A percentile compares a stretch with the other conserved stretches of the same genome.
Evolutionary conservation across 768 basidiomycete species (phyloP).

Genomic region (Collybia sordida): DNA sequence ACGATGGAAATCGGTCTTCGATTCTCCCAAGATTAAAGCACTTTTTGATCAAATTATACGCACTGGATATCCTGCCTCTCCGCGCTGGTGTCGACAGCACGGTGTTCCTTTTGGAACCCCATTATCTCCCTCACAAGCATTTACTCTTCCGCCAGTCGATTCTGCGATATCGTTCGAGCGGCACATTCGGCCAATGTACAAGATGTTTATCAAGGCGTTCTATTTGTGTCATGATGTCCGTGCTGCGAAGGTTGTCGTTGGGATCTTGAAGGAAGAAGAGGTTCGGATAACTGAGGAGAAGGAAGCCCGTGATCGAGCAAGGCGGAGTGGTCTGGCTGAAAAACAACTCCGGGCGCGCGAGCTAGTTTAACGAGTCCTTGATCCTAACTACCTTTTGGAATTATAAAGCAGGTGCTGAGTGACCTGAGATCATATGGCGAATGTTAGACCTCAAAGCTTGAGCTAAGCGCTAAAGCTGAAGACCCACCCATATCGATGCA

Average conservation of each 20-base stretch:
- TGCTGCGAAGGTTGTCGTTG: constrained; percentile 53
- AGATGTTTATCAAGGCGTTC: constrained; percentile 70
- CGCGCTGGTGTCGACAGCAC: constrained; percentile 22
- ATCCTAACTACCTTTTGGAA: no score
- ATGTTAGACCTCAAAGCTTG: no score
- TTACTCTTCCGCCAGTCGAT: constrained; percentile 37
- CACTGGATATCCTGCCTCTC: constrained; percentile 54
- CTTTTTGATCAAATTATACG: constrained; percentile 68
- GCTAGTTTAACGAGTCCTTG: no score
- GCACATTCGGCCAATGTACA: constrained; percentile 70
- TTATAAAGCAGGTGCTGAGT: no score
- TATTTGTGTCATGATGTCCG: constrained; percentile 50
- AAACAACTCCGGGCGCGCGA: constrained; percentile 8
- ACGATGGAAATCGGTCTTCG: constrained; percentile 45
- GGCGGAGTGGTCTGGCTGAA: constrained; percentile 30
- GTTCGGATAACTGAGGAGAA: constrained; percentile 22
- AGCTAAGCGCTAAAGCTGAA: no score
- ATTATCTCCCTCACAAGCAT: constrained; percentile 8
- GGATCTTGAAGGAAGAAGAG: constrained; percentile 52
- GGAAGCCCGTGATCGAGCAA: constrained; percentile 29
- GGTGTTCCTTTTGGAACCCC: constrained; percentile 48
- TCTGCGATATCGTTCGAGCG: constrained; percentile 49
- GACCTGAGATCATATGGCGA: no score
- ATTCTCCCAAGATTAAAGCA: constrained; percentile 40
- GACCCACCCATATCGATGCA: no score